These are phyloP conservation scores for Geotrichum aggregatum DNA, from an alignment of 1,139 yeast genomes.

Conservation along the genomic window DNA sequence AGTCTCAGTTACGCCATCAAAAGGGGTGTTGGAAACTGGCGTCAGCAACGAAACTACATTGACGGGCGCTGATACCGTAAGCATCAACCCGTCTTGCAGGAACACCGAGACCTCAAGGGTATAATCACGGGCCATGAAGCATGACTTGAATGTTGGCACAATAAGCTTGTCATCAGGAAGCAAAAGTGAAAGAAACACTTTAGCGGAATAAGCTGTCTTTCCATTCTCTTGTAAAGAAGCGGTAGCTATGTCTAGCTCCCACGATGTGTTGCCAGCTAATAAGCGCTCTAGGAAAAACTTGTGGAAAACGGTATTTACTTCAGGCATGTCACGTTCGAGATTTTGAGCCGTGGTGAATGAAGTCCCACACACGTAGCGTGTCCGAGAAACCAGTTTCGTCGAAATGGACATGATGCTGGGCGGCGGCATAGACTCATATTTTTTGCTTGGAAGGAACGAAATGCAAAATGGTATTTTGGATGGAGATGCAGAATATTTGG, in stretches of 20 bases:
- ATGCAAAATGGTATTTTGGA: not conserved
- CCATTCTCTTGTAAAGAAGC: not conserved
- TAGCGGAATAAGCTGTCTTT: not conserved
- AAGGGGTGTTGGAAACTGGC: not conserved
- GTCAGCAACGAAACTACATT: not conserved
- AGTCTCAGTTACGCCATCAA: not conserved
- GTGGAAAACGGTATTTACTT: not conserved
- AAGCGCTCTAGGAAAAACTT: not conserved
- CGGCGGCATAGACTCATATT: not conserved
- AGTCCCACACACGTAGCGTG: not conserved
- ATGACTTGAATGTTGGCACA: not conserved
- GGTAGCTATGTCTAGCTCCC: not conserved
- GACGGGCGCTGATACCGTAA: not conserved
- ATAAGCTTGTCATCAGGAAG: not conserved
- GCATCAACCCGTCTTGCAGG: not conserved
- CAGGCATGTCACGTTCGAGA: not conserved
- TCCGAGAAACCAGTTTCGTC: not conserved
- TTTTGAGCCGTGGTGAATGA: not conserved
- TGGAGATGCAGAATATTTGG: not conserved
- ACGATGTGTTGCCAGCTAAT: not conserved
- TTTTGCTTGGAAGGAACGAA: not conserved
- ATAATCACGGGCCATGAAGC: not conserved
- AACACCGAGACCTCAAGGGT: not conserved
- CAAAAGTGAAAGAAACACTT: not conserved
- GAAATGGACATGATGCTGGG: not conserved